Evolutionary conservation across 495 filamentous ascomycete genomes (phyloP).

Genomic region (Podospora fimiseda): DNA sequence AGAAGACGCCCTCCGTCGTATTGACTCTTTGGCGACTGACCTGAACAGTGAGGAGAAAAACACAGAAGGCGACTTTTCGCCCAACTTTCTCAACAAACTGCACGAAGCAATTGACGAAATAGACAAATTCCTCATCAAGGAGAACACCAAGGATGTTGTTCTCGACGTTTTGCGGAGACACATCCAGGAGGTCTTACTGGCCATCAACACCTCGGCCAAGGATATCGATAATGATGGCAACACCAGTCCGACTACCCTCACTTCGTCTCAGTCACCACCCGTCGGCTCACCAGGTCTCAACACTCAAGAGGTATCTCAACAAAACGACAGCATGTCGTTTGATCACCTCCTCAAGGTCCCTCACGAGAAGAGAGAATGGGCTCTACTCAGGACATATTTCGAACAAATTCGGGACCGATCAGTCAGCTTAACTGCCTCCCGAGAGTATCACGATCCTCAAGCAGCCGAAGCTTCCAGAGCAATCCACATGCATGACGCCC

Average conservation of each 20-base stretch:
- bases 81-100: slow-evolving; percentile 12
- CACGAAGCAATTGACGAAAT: slow-evolving; percentile 15
- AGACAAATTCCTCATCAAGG: slow-evolving; percentile 5
- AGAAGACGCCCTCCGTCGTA: slow-evolving; percentile 1
- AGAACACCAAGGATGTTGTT: slow-evolving; percentile 15
- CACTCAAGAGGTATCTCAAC: background rate
- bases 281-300: background rate
- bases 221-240: background rate
- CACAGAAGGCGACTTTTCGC: slow-evolving; percentile 11
- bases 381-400: slow-evolving; percentile 22
- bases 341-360: slow-evolving; percentile 14
- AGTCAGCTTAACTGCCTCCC: slow-evolving; percentile 1
- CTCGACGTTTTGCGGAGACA: slow-evolving; percentile 21
- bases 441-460: slow-evolving; percentile 10
- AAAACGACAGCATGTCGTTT: slow-evolving; percentile 8
- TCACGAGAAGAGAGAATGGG: slow-evolving; percentile 17
- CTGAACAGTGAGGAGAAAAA: slow-evolving; percentile 2
- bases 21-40: slow-evolving; percentile 1
- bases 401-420: slow-evolving; percentile 10
- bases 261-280: background rate
- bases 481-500: slow-evolving; percentile 11
- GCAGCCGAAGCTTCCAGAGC: slow-evolving; percentile 9
- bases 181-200: slow-evolving; percentile 19
- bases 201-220: slow-evolving; percentile 12
- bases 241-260: background rate